Base-by-base conservation (phyloP, 768 basidiomycete species). In the Termitomyces sp. region DNA sequence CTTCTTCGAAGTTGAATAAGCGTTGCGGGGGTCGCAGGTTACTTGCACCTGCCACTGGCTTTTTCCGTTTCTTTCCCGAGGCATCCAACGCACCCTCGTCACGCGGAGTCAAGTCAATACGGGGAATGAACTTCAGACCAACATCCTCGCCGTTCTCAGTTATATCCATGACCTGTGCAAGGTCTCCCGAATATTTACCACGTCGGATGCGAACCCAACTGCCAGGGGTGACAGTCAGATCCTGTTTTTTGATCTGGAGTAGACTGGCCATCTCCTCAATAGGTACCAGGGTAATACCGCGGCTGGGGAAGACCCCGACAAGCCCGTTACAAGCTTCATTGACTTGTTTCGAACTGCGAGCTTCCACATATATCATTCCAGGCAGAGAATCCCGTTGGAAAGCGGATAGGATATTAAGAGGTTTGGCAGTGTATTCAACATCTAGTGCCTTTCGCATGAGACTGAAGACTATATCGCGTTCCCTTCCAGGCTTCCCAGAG, bases 201-300 rank as follows among this genome's bases (percentile, higher is more conserved):
- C 94, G 86, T 66, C 86, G 88, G 68, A 98, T 86, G 51, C 97
- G 91, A 8, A 98, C 94, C 97, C 97, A 99, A 64, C 85, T 90
- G 20, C 93, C 94, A 0, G 87, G 86, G 18, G 83, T 83, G 43
- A 98, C 82, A 0, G 89, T 88, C 47, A 88, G 74, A 61, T 94
- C 92, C 68, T 94, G 90, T 75, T 95, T 95, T 78, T 95, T 98
- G 66, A 97, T 97, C 68, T 92, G 91, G 63, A 98, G 80, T 38
- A 98, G 76, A 59, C 91, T 92, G 18, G 97, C 93, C 95, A 98
- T 98, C 76, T 99, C 97, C 66, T 95, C 91, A 58, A 98, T 94
- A 7, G 94, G 94, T 0, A 98, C 94, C 35, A 97, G 81, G 20
- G 81, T 80, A 60, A 93, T 84, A 16, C 91, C 90, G 52, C 90